Percentiles rank a stretch among this genome's conserved stretches.
Conservation (phyloP, 768 basidiomycete genomes). For the Tulasnella sp. region DNA sequence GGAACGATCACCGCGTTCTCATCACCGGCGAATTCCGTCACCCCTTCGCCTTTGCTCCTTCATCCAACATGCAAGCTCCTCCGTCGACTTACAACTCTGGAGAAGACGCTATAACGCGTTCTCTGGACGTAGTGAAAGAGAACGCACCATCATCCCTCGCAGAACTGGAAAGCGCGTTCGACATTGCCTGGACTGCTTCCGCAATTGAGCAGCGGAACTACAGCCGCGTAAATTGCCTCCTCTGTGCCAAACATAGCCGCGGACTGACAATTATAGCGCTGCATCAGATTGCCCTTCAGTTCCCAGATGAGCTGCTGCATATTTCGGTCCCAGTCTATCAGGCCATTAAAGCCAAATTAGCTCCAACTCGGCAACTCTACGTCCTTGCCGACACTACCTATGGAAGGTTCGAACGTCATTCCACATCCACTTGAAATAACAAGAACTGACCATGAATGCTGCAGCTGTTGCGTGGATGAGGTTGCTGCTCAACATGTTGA, state of each 20-base stretch:
- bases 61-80: neutral
- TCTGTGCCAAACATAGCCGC: neutral
- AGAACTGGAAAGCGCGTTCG: conserved; percentile 62
- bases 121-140: conserved; percentile 45
- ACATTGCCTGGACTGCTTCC: conserved; percentile 62
- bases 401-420: conserved; percentile 70
- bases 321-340: conserved; percentile 83
- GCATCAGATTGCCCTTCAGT: conserved; percentile 79
- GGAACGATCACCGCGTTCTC: conserved; percentile 5
- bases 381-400: conserved; percentile 98
- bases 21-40: neutral
- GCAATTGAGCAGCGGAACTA: conserved; percentile 61
- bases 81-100: conserved; percentile 53
- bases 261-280: conserved; percentile 4
- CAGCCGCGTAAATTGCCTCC: conserved; percentile 56
- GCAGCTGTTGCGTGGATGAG: conserved; percentile 94
- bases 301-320: conserved; percentile 87
- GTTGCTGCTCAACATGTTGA: conserved; percentile 92
- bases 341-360: conserved; percentile 53
- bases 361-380: conserved; percentile 59
- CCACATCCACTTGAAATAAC: neutral
- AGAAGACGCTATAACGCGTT: conserved; percentile 59
- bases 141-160: neutral
- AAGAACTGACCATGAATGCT: neutral
- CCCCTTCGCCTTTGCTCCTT: neutral